Conservation (phyloP, 192 early-diverging fungal species). For the Umbelopsis vinacea region DNA sequence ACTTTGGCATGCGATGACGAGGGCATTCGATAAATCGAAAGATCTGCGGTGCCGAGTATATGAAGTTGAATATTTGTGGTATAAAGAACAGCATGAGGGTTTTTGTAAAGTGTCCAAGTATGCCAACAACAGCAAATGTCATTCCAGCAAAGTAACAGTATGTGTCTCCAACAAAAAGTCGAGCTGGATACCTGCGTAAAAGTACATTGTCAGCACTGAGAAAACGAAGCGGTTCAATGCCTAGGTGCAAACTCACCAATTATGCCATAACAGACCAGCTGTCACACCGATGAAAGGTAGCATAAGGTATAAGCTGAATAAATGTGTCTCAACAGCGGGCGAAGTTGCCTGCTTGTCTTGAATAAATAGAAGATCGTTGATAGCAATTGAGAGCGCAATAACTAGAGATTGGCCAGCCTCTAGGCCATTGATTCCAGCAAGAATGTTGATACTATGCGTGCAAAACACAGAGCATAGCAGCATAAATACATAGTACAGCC, state of each 20-base stretch:
- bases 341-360: slow-evolving; percentile 51
- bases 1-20: slow-evolving; percentile 88
- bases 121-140: slow-evolving; percentile 97
- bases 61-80: slow-evolving; percentile 97
- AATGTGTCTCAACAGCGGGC: slow-evolving; percentile 74
- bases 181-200: slow-evolving; percentile 78
- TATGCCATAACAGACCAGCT: slow-evolving; percentile 78
- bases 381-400: slow-evolving; percentile 82
- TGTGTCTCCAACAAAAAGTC: slow-evolving; percentile 95
- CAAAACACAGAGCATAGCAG: slow-evolving; percentile 87
- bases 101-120: slow-evolving; percentile 92
- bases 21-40: slow-evolving; percentile 95
- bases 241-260: slow-evolving; percentile 65
- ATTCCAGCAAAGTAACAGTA: slow-evolving; percentile 99
- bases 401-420: slow-evolving; percentile 94
- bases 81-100: slow-evolving; percentile 92
- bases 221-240: background rate
- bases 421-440: slow-evolving; percentile 98
- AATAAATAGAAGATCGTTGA: slow-evolving; percentile 77
- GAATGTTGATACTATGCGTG: slow-evolving; percentile 97
- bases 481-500: slow-evolving; percentile 95
- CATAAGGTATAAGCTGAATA: slow-evolving; percentile 89
- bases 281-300: slow-evolving; percentile 92
- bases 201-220: background rate
- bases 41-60: slow-evolving; percentile 93